Evolutionary conservation across 1,139 yeast genomes (phyloP), one percentile per base, ranked within the genome.

Genomic region (Debaryomyces fabryi): DNA sequence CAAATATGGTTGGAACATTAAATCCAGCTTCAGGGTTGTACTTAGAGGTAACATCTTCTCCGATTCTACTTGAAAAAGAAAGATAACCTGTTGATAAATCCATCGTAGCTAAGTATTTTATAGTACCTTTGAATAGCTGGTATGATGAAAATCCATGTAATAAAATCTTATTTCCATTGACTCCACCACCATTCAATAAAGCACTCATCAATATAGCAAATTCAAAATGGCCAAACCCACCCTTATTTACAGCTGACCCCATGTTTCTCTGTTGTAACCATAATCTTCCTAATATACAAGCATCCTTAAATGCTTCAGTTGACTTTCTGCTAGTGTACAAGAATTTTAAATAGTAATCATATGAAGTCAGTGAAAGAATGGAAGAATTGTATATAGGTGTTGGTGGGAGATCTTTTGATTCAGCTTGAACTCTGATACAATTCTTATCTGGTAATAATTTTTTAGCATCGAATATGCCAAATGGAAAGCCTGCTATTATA

Each of bases 161-260:
- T 49, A 93, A 73, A 29, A 90, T 85, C 59, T 84, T 86, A 59
- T 86, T 86, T 18, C 95, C 92, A 55, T 77, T 79, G 9, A 74
- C 66, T 45, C 96, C 95, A 58, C 97, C 97, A 57, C 97, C 97
- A 55, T 85, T 83, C 38, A 93, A 72, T 49, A 93, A 72, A 1
- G 91, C 87, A 39, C 96, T 85, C 85, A 90, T 82, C 44, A 92
- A 68, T 40, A 86, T 72, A 23, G 93, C 85, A 68, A 91, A 91
- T 69, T 93, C 98, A 64, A 90, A 90, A 58, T 87, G 89, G 13
- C 98, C 98, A 65, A 93, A 92, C 0, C 98, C 98, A 40, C 91
- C 91, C 44, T 78, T 73, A 34, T 79, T 74, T 33, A 83, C 58
- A 21, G 79, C 70, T 0, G 96, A 83, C 6, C 81, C 77, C 51